Percentiles rank a stretch among this genome's conserved stretches.
Conservation (phyloP, 768 basidiomycete species). For the Lactifluus piperatus region DNA sequence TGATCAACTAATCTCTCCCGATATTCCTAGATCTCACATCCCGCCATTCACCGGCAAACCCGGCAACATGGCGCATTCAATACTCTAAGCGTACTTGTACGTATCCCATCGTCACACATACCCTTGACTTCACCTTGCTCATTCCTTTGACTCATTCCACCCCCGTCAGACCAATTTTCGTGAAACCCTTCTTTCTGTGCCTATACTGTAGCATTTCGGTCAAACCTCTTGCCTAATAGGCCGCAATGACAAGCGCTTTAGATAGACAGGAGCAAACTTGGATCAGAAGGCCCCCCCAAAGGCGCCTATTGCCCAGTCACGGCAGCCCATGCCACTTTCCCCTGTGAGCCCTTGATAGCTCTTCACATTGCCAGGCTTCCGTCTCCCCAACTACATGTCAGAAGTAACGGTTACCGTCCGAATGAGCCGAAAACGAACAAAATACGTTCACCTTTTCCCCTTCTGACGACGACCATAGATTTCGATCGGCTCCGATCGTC, state of each 20-base stretch:
- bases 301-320: constrained; percentile 8
- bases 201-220: constrained; percentile 1
- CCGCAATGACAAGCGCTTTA: constrained; percentile 8
- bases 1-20: constrained; percentile 21
- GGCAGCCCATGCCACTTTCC: background rate
- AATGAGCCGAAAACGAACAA: background rate
- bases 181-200: constrained; percentile 1
- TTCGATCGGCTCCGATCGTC: constrained; percentile 14
- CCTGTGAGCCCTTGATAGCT: background rate
- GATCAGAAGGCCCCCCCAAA: constrained; percentile 13
- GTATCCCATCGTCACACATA: background rate
- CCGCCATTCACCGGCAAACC: constrained; percentile 7
- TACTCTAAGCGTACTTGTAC: background rate
- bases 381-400: background rate
- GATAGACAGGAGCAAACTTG: constrained; percentile 12
- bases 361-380: background rate
- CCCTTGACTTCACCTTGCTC: background rate
- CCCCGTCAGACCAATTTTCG: background rate
- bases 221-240: constrained; percentile 6
- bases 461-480: background rate
- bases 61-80: constrained; percentile 16
- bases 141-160: background rate
- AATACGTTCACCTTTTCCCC: background rate
- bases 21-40: constrained; percentile 20
- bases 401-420: background rate